Base-by-base conservation (phyloP, 257 asterid genomes). In the Penstemon davidsonii region DNA sequence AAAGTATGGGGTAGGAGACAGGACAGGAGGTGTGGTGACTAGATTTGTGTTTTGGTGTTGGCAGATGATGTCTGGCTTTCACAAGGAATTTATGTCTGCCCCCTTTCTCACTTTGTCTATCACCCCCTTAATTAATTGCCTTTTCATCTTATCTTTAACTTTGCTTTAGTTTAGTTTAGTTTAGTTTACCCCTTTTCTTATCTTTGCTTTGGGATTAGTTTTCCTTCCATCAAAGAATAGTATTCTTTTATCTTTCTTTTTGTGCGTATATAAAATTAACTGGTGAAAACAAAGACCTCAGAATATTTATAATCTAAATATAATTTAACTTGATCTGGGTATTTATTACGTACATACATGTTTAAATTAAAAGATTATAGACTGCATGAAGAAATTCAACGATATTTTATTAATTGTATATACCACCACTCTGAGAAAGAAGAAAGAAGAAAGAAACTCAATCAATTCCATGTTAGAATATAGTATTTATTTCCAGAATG, bases 61-160 rank as follows among this genome's bases (percentile, higher is more conserved):
- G 70, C 66, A 67, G 70, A 67, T 75, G 72, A 11, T 84, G 84
- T 82, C 85, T 18, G 67, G 41, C 84, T 77, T 85, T 83, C 80
- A 63, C 69, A 56, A 7, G 71, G 80, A 68, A 62, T 75, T 68
- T 66, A 62, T 75, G 84, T 73, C 81, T 60, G 60, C 8, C 56
- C 41, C 75, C 74, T 54, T 78, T 76, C 36, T 76, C 62, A 38
- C 41, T 60, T 64, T 78, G 83, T 82, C 84, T 41, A 56, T 39
- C 75, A 52, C 42, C 71, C 50, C 43, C 51, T 67, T 61, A 38
- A 12, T 6, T 13, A 25, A 50, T 49, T 58, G n/a, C 19, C 60
- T 59, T 33, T 50, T 41, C 18, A 67, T 56, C 36, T 65, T 37
- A 9, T 19, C 57, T 13, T 46, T 33, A 7, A 15, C 37, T 38